Percentiles rank a stretch among this genome's conserved stretches.
Conservation (phyloP, 768 basidiomycete genomes). For the Lepiota venenata region DNA sequence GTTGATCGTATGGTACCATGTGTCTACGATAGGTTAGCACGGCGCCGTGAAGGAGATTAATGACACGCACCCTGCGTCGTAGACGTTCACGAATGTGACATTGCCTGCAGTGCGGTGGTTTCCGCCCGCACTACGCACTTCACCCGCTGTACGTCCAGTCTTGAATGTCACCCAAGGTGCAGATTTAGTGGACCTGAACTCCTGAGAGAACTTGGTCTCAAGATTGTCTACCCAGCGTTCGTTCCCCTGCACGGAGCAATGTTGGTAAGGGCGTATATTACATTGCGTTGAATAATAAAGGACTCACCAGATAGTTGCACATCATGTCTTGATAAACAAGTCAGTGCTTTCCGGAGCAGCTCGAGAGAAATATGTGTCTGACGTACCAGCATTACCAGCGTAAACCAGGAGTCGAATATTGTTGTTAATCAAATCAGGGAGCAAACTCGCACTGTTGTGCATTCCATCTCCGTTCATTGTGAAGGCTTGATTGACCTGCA, state of each 20-base stretch:
- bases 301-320: constrained; percentile 77
- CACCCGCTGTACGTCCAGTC: constrained; percentile 58
- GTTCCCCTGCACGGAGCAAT: constrained; percentile 54
- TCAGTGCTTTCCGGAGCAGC: not conserved
- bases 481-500: constrained; percentile 81
- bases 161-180: constrained; percentile 55
- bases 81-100: constrained; percentile 74
- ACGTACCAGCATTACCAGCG: constrained; percentile 78
- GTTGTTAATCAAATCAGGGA: constrained; percentile 78
- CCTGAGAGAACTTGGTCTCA: constrained; percentile 56
- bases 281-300: not conserved
- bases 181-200: constrained; percentile 49
- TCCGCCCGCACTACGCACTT: constrained; percentile 68
- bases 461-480: constrained; percentile 79
- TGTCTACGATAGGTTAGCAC: constrained; percentile 43
- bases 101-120: constrained; percentile 68
- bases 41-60: not conserved
- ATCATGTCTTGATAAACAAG: constrained; percentile 56
- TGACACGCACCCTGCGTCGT: constrained; percentile 70
- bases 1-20: constrained; percentile 91
- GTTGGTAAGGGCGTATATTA: not conserved
- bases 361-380: not conserved
- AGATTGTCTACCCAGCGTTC: constrained; percentile 71
- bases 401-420: constrained; percentile 87
- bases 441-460: constrained; percentile 75